Percentiles rank a stretch among this genome's conserved stretches.
phyloP scores from a whole-genome alignment of 1,139 yeast genomes.

The Yamadazyma siamensis region DNA sequence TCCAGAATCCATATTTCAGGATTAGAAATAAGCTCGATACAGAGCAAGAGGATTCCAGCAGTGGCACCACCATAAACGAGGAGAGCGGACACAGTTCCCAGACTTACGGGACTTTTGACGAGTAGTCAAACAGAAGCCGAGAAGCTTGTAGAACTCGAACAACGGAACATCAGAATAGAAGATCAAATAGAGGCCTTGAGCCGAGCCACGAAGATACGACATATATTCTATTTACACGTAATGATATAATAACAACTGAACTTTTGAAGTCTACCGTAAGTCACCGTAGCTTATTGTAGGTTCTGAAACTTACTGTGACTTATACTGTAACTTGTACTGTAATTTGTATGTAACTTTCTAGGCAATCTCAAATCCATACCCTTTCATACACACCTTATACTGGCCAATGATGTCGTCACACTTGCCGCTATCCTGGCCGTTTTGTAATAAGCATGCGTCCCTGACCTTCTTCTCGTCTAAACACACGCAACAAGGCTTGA shows the following conservation, averaged over 20 bases:
- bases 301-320: no score
- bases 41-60: slow-evolving; percentile 1
- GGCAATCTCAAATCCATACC: slow-evolving; percentile 67
- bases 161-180: no score
- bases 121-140: slow-evolving; percentile 2
- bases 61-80: slow-evolving; percentile 1
- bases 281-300: no score
- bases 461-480: slow-evolving; percentile 77
- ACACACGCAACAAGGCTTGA: slow-evolving; percentile 97
- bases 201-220: no score
- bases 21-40: slow-evolving; percentile 11
- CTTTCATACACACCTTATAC: slow-evolving; percentile 88
- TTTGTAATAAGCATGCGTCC: slow-evolving; percentile 80
- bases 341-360: no score
- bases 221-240: no score
- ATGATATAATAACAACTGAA: no score
- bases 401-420: slow-evolving; percentile 68
- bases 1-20: slow-evolving; percentile 48
- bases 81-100: neutral
- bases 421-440: slow-evolving; percentile 82
- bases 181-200: no score
- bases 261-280: no score
- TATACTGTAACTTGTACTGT: no score
- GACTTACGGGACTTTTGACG: slow-evolving; percentile 8
- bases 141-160: no score